phyloP scores from a whole-genome alignment of 23 red algal genomes.

The Gracilaria gracilis region DNA sequence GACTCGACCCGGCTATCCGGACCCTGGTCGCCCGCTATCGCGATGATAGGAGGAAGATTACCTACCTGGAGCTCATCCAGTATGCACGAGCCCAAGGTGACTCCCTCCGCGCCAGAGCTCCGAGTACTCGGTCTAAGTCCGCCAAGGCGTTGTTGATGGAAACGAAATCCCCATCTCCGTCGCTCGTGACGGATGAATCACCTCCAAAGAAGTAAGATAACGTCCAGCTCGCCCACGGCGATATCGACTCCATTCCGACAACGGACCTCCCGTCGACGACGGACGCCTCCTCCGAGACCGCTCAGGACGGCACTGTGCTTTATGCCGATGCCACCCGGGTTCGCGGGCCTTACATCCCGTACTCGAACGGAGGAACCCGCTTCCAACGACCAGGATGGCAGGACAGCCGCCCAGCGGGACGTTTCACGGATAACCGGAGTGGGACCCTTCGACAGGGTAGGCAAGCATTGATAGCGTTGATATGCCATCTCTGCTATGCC shows the following conservation, averaged over 20 bases:
- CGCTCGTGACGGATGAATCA: too few relatives aligned
- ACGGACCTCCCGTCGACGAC: neutral
- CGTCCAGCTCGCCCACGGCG: neutral
- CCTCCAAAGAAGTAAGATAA: neutral
- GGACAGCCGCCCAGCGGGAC: neutral
- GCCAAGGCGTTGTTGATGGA: neutral
- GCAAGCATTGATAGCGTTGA: too few relatives aligned
- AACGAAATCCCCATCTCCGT: neutral
- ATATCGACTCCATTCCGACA: neutral
- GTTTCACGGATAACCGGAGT: too few relatives aligned
- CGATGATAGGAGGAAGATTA: neutral
- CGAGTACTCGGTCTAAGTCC: neutral
- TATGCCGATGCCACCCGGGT: neutral
- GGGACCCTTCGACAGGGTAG: too few relatives aligned
- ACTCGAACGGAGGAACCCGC: neutral
- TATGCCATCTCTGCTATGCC: too few relatives aligned
- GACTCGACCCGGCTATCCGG: constrained; percentile 3
- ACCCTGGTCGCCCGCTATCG: neutral
- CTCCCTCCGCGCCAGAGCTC: neutral
- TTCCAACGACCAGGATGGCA: neutral
- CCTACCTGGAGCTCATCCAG: neutral
- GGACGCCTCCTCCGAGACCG: neutral
- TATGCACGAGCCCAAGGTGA: neutral
- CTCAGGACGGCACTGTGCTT: neutral
- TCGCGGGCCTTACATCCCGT: neutral